These are phyloP conservation scores for Gracilariopsis chorda DNA, from an alignment of 23 red algal species.

Conservation along the genomic window DNA sequence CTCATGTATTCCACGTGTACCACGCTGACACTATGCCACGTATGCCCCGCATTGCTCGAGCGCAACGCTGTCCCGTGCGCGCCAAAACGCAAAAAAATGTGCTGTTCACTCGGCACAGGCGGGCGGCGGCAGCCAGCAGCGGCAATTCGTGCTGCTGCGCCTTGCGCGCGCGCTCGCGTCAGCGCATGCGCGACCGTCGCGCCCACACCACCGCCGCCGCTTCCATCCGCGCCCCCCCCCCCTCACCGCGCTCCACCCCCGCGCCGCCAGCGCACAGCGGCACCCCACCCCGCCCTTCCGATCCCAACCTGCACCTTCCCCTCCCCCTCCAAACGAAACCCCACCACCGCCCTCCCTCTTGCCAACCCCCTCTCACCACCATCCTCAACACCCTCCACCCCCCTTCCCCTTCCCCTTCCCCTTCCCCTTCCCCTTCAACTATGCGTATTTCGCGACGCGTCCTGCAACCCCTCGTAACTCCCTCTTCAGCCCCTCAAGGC, in stretches of 20 bases:
- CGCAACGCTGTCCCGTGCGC: not conserved
- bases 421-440: not conserved
- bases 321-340: too few relatives aligned
- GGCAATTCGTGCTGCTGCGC: not conserved
- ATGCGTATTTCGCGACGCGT: constrained; percentile 12
- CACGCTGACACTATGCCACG: too few relatives aligned
- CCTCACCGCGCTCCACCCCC: too few relatives aligned
- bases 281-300: not conserved
- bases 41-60: not conserved
- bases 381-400: not conserved
- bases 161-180: not conserved
- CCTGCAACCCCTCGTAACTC: not conserved
- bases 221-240: not conserved
- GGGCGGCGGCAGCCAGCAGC: not conserved
- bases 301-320: too few relatives aligned
- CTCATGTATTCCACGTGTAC: too few relatives aligned
- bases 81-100: too few relatives aligned
- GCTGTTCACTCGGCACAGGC: too few relatives aligned
- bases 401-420: not conserved
- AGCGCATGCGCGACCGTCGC: not conserved
- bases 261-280: not conserved
- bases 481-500: not conserved
- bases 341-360: not conserved
- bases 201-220: not conserved
- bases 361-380: not conserved